phyloP scores from a whole-genome alignment of 352 stramenopile species.

The Blastocystis sp. region DNA sequence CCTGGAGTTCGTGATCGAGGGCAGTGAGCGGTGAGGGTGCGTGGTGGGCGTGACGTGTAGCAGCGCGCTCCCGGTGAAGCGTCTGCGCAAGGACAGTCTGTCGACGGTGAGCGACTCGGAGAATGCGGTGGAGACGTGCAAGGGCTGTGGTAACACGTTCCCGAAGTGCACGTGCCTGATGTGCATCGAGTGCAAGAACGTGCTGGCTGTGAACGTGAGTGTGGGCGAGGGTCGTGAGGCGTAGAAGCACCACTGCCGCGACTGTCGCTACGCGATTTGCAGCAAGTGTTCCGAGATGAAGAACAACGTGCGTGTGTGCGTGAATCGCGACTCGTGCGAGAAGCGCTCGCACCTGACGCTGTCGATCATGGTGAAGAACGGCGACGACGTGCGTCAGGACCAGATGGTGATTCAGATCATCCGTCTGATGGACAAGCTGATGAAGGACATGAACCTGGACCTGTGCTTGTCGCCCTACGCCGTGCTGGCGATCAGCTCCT shows the following conservation, averaged over 20 bases:
- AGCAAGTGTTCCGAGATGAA: slow-evolving; percentile 23
- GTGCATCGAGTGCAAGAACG: slow-evolving; percentile 18
- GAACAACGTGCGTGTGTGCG: slow-evolving; percentile 14
- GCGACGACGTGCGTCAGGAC: slow-evolving; percentile 98
- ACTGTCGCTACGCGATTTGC: slow-evolving; percentile 60
- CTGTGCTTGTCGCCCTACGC: slow-evolving; percentile 93
- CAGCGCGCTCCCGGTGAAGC: background rate
- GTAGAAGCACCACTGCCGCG: slow-evolving; percentile 68
- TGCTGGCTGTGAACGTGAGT: slow-evolving; percentile 23
- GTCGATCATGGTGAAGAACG: slow-evolving; percentile 96
- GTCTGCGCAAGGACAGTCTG: background rate
- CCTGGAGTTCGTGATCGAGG: slow-evolving; percentile 83
- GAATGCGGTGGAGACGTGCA: slow-evolving; percentile 32
- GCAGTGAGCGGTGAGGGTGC: slow-evolving; percentile 1
- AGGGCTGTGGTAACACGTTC: slow-evolving; percentile 43
- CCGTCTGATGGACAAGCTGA: slow-evolving; percentile 95
- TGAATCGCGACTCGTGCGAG: slow-evolving; percentile 37
- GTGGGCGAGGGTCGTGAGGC: background rate
- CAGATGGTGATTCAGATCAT: slow-evolving; percentile 99
- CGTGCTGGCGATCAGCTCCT: slow-evolving; percentile 82
- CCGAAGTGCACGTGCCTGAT: slow-evolving; percentile 51
- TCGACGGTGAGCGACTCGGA: slow-evolving; percentile 38
- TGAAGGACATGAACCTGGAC: slow-evolving; percentile 98
- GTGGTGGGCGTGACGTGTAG: background rate
- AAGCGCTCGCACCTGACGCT: slow-evolving; percentile 13